These are phyloP conservation scores for Cutaneotrichosporon sp. DNA, from an alignment of 1,284 basidiomycete species.

Conservation along the genomic window DNA sequence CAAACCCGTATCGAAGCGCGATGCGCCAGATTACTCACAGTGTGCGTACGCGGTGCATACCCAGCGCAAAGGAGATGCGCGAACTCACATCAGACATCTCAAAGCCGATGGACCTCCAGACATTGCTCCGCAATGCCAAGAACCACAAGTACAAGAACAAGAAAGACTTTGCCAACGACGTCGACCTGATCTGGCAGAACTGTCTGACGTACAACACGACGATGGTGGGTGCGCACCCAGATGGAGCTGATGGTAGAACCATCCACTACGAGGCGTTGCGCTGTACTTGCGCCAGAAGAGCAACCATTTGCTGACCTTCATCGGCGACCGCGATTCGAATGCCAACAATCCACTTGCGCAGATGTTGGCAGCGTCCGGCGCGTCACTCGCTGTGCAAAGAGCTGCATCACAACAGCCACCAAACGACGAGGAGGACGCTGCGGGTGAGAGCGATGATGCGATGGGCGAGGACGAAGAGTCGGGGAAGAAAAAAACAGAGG, in stretches of 20 bases:
- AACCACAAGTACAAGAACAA: constrained; percentile 88
- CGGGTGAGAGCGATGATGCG: constrained; percentile 45
- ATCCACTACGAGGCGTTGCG: constrained; percentile 77
- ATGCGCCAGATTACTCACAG: constrained; percentile 86
- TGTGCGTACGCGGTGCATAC: constrained; percentile 56
- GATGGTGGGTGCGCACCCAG: constrained; percentile 61
- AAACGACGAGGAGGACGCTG: constrained; percentile 44
- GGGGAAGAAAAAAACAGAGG: constrained; percentile 15
- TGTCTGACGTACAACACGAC: constrained; percentile 89
- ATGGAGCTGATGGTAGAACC: constrained; percentile 55
- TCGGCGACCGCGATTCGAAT: constrained; percentile 82
- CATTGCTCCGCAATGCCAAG: constrained; percentile 91
- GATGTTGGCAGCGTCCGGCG: constrained; percentile 19
- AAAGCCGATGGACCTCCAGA: constrained; percentile 90
- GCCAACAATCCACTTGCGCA: constrained; percentile 34
- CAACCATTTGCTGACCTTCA: constrained; percentile 76
- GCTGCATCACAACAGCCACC: constrained; percentile 22
- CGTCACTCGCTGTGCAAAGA: constrained; percentile 20
- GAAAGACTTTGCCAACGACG: constrained; percentile 85
- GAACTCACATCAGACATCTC: constrained; percentile 65
- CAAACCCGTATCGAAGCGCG: constrained; percentile 79
- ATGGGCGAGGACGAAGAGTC: constrained; percentile 28
- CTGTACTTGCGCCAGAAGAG: constrained; percentile 71
- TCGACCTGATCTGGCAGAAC: constrained; percentile 96
- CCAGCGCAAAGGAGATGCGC: background rate